Evolutionary conservation across 2,329 filamentous ascomycete genomes (phyloP).

Genomic region (Coniochaeta hoffmannii): DNA sequence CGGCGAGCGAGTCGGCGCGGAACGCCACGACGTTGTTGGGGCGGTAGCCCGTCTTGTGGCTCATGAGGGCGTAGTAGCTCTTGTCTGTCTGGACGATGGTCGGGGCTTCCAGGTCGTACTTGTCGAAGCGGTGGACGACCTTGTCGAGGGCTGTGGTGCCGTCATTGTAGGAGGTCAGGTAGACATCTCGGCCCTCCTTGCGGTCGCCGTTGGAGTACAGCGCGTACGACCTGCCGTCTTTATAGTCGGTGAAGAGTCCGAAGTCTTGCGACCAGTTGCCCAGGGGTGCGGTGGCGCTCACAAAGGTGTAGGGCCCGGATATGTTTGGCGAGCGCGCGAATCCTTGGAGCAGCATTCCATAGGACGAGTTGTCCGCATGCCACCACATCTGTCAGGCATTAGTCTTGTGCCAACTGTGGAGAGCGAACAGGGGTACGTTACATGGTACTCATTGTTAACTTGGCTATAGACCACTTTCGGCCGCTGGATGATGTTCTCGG

Average conservation of each 20-base stretch:
- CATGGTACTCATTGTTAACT: slow-evolving; percentile 46
- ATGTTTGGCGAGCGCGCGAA: slow-evolving; percentile 41
- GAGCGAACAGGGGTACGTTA: slow-evolving; percentile 18
- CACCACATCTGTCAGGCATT: slow-evolving; percentile 29
- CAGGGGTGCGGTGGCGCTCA: slow-evolving; percentile 42
- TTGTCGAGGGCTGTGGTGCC: slow-evolving; percentile 38
- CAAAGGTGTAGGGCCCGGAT: slow-evolving; percentile 42
- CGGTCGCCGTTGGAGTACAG: slow-evolving; percentile 50
- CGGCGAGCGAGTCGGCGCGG: slow-evolving; percentile 39
- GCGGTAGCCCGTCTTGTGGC: slow-evolving; percentile 51
- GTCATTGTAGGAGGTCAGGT: slow-evolving; percentile 42
- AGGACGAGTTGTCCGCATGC: slow-evolving; percentile 50
- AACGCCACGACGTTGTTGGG: slow-evolving; percentile 52
- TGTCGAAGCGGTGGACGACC: slow-evolving; percentile 50
- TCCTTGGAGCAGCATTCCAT: slow-evolving; percentile 46
- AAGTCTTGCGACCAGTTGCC: slow-evolving; percentile 55
- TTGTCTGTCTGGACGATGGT: slow-evolving; percentile 48
- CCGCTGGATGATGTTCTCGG: slow-evolving; percentile 50
- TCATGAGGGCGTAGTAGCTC: slow-evolving; percentile 51
- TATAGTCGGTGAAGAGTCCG: slow-evolving; percentile 49
- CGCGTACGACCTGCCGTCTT: slow-evolving; percentile 44
- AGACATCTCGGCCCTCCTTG: slow-evolving; percentile 43
- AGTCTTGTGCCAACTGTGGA: not conserved
- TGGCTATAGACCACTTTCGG: slow-evolving; percentile 56
- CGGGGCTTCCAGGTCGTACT: slow-evolving; percentile 49